Base-by-base conservation (phyloP, 257 asterid species). In the Solanum piurae region DNA sequence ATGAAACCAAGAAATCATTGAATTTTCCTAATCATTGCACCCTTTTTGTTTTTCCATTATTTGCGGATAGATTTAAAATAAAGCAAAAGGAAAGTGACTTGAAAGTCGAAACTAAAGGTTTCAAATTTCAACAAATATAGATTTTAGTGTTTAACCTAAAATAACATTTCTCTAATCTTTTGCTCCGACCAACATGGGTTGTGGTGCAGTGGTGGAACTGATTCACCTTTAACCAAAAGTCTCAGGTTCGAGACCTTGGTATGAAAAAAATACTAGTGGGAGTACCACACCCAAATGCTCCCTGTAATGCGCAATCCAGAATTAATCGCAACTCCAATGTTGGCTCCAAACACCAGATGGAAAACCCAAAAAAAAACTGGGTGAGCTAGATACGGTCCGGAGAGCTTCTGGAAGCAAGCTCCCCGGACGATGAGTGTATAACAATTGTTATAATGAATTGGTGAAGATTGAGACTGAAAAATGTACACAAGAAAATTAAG, bases 201-300 rank as follows among this genome's bases (percentile, higher is more conserved):
- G 0, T 52, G 23, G 23, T 52, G 9, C 60, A 20, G 0, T 20
- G n/a, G 0, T 55, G 5, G 0, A 20, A 55, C 10, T 2, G 64
- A 1, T 55, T 55, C 64, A 55, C 64, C 66, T 20, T 55, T 55
- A 55, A 0, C 5, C 25, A 55, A 2, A 55, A 20, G 2, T 55
- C 25, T 0, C 0, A 0, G 4, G 12, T 55, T 55, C 1, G 0
- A 20, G 1, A 20, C 12, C 12, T 52, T 1, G 1, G 0, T 55
- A 55, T 20, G n/a, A 4, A 55, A 0, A 55, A 55, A 7, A 55
- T 20, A 20, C 11, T 18, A 0, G 1, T 52, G 62, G 10, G 64
- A 55, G 66, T 55, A 20, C 23, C 66, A 10, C 12, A 18, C 10
- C 11, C 64, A 3, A 55, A 55, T 55, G 25, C 25, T 1, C 66